Base-by-base conservation (phyloP, 1,139 yeast species). In the Zygoascus hellenicus region DNA sequence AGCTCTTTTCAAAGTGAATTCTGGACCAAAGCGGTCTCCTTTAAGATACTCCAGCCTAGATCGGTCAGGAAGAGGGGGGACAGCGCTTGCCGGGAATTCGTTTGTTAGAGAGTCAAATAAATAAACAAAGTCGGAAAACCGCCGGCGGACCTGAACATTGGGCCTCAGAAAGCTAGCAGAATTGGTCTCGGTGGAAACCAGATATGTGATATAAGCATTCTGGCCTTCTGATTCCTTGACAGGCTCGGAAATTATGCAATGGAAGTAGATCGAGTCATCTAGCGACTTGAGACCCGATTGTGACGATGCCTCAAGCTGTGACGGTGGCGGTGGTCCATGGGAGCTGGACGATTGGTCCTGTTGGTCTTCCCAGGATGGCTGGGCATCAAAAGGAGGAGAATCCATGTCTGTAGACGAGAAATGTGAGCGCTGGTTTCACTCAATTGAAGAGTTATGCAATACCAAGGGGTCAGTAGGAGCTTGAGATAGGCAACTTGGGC, bases 11-110 rank as follows among this genome's bases (percentile, higher is more conserved):
- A 76, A 72, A 0, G 96, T 90, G 65, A 92, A 92, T 50, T 87
- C 87, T 9, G 76, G 68, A 46, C 87, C 78, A 62, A 87, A 87
- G 15, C 96, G 75, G 59, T 92, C 97, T n/a, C 98, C 98, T 38
- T 95, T 89, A 48, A 92, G 74, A 63, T 92, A 92, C 64, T 92
- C 96, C 58, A 90, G 72, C 52, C 95, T 79, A 70, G 85, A 87
- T 66, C 89, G 90, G 52, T 94, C 95, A 0, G 98, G 98, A 48
- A 92, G 71, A 9, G 98, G 97, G 1, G 98, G 98, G 0, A 92
- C 80, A 33, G 92, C 79, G 49, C 85, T 75, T 2, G 94, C 85
- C 0, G 97, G 96, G 60, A 74, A 86, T 61, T 89, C 97, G 57
- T 78, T 81, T 43, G 72, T 64, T 47, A 92, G 71, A 51, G 88